Percentiles rank a stretch among this genome's conserved stretches.
phyloP scores from a whole-genome alignment of 140 eudicot species.

The Oenanthe javanica region DNA sequence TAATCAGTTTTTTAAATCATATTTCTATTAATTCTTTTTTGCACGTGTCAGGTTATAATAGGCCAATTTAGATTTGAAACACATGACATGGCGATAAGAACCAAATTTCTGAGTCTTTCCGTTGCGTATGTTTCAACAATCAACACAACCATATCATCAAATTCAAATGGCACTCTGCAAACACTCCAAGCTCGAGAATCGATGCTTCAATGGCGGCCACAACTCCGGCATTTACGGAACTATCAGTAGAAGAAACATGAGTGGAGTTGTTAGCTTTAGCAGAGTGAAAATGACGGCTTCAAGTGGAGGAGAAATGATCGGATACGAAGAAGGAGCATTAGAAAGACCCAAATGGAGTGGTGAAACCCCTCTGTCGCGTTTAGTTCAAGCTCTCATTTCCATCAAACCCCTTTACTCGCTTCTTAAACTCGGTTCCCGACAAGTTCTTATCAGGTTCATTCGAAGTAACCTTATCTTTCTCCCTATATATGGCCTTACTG shows the following conservation, averaged over 20 bases:
- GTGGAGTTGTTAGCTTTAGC: not conserved
- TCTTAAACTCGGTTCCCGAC: constrained; percentile 86
- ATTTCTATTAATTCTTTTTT: not conserved
- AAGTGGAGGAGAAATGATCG: constrained; percentile 17
- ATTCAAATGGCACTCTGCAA: constrained; percentile 7
- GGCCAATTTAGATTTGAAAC: not conserved
- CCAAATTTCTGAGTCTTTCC: not conserved
- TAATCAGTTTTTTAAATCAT: too few relatives aligned
- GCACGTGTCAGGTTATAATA: not conserved
- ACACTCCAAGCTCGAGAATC: not conserved
- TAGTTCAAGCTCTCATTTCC: constrained; percentile 77
- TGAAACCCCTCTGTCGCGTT: constrained; percentile 83
- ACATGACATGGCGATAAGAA: constrained; percentile 6
- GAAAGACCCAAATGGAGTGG: constrained; percentile 93
- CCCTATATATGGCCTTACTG: not conserved
- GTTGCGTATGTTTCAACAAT: too few relatives aligned
- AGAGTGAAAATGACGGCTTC: constrained; percentile 26
- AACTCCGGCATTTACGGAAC: not conserved
- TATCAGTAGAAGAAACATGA: not conserved
- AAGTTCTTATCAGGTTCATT: constrained; percentile 74
- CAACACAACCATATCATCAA: too few relatives aligned
- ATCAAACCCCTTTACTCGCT: constrained; percentile 76
- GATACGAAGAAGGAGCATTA: constrained; percentile 70
- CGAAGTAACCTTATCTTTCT: not conserved
- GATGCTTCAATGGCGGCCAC: not conserved